Evolutionary conservation across 176 grass and related monocot genomes (phyloP).

Genomic region (Leersia perrieri): DNA sequence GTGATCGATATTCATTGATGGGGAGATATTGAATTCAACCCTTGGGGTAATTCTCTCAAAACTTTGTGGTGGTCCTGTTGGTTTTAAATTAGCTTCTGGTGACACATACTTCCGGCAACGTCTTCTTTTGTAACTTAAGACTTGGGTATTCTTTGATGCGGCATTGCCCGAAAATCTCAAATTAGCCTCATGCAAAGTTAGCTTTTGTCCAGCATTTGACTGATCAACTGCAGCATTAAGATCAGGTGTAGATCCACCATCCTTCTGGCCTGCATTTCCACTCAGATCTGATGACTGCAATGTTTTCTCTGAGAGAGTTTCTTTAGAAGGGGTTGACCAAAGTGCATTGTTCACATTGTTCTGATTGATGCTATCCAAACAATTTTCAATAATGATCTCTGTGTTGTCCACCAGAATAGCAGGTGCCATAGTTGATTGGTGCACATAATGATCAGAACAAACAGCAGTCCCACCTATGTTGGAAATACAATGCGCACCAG

Average conservation of each 20-base stretch:
- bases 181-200: constrained; percentile 7
- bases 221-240: constrained; percentile 8
- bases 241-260: constrained; percentile 20
- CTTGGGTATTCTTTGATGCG: constrained; percentile 15
- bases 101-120: constrained; percentile 41
- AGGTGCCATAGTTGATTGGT: constrained; percentile 11
- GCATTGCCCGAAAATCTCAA: constrained; percentile 18
- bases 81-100: constrained; percentile 43
- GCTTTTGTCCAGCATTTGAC: constrained; percentile 17
- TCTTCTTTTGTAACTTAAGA: constrained; percentile 48
- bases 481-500: background rate
- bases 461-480: constrained; percentile 8
- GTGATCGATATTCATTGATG: constrained; percentile 6
- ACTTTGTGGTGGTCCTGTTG: constrained; percentile 15
- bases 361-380: constrained; percentile 23
- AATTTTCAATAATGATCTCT: constrained; percentile 6
- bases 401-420: constrained; percentile 7
- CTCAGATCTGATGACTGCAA: background rate
- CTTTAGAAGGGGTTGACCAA: constrained; percentile 28
- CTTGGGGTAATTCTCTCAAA: constrained; percentile 15
- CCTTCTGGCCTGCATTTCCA: constrained; percentile 25
- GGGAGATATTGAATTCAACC: constrained; percentile 24
- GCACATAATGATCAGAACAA: constrained; percentile 30
- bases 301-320: constrained; percentile 31
- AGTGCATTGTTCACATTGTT: constrained; percentile 22